Evolutionary conservation across 805 yeast species (phyloP).

Genomic region (Debaryomyces tyrocola): DNA sequence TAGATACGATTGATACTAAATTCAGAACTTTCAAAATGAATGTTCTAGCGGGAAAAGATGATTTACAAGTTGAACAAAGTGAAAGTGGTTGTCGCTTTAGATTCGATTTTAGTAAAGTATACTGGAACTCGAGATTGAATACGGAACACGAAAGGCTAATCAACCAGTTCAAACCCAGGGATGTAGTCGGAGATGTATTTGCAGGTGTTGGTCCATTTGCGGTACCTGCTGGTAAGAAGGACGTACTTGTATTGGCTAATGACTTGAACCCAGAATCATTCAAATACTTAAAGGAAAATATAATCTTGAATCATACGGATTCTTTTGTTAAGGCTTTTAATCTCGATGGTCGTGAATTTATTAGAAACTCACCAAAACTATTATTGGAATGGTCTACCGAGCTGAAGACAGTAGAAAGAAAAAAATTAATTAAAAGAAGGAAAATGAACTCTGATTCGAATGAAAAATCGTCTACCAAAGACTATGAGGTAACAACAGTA

Average conservation of each 20-base stretch:
- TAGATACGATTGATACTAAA: slow-evolving; percentile 80
- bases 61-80: slow-evolving; percentile 77
- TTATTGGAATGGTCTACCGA: slow-evolving; percentile 47
- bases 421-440: slow-evolving; percentile 35
- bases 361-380: slow-evolving; percentile 55
- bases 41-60: slow-evolving; percentile 80
- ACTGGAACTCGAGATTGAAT: slow-evolving; percentile 95
- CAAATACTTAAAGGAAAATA: slow-evolving; percentile 66
- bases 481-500: slow-evolving; percentile 14
- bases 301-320: slow-evolving; percentile 59
- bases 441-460: slow-evolving; percentile 28
- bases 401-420: slow-evolving; percentile 35
- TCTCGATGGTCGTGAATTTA: slow-evolving; percentile 82
- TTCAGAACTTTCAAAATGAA: slow-evolving; percentile 94
- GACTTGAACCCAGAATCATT: slow-evolving; percentile 90
- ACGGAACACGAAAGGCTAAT: slow-evolving; percentile 91
- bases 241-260: slow-evolving; percentile 80
- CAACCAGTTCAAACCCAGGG: slow-evolving; percentile 56
- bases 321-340: slow-evolving; percentile 63
- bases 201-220: slow-evolving; percentile 99
- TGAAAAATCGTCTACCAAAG: slow-evolving; percentile 11
- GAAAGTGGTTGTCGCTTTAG: slow-evolving; percentile 84
- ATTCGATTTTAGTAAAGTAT: slow-evolving; percentile 90
- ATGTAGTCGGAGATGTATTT: slow-evolving; percentile 90
- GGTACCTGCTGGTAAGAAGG: slow-evolving; percentile 89